A percentile compares a stretch with the other conserved stretches of the same genome.
phyloP scores from a whole-genome alignment of 2,329 filamentous ascomycete species.

The Fusarium beomiforme region DNA sequence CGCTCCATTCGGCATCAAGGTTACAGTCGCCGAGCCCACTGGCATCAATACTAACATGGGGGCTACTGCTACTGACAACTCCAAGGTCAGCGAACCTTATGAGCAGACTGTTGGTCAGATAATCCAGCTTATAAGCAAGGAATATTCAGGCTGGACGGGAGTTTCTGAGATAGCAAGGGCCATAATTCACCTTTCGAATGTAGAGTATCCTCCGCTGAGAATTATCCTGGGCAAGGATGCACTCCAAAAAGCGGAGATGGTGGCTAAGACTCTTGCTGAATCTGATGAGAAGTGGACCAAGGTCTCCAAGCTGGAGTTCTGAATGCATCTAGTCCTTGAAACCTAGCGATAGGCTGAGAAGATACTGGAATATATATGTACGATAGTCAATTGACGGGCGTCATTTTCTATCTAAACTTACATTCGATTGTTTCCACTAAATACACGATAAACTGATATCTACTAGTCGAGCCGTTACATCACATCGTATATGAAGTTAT shows the following conservation, averaged over 20 bases:
- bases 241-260: constrained; percentile 34
- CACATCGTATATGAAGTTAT: too few species aligned
- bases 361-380: too few species aligned
- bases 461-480: too few species aligned
- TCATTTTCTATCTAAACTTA: neutral
- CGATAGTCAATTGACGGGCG: too few species aligned
- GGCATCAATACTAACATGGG: constrained; percentile 55
- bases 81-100: constrained; percentile 49
- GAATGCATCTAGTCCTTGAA: neutral
- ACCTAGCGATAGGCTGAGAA: too few species aligned
- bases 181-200: constrained; percentile 42
- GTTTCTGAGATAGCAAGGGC: constrained; percentile 43
- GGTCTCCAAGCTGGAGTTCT: constrained; percentile 18
- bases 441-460: too few species aligned
- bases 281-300: constrained; percentile 47
- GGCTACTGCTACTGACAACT: constrained; percentile 45
- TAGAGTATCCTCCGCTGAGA: constrained; percentile 45
- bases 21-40: constrained; percentile 53
- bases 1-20: constrained; percentile 49
- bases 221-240: constrained; percentile 47
- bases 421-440: too few species aligned
- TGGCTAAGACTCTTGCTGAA: constrained; percentile 33
- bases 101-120: constrained; percentile 48
- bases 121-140: neutral
- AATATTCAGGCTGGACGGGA: neutral